phyloP scores from a whole-genome alignment of 176 grass and related monocot genomes.

The Avena eriantha region DNA sequence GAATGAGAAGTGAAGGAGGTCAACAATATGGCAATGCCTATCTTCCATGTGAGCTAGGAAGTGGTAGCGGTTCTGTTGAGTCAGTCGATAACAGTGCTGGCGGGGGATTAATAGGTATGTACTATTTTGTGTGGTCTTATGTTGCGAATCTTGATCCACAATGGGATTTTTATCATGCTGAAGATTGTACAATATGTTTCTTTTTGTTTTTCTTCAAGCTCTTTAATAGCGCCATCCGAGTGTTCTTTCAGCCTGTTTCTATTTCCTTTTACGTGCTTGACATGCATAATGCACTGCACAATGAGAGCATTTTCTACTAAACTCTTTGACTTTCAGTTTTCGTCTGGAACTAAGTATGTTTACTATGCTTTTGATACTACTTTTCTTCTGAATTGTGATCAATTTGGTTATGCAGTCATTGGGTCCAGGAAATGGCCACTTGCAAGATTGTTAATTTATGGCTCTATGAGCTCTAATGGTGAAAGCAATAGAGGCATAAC shows the following conservation, averaged over 20 bases:
- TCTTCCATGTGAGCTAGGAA: slow-evolving; percentile 98
- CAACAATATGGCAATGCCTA: slow-evolving; percentile 74
- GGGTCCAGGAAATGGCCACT: slow-evolving; percentile 99
- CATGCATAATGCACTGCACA: slow-evolving; percentile 23
- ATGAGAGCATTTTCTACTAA: background rate
- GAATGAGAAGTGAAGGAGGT: slow-evolving; percentile 73
- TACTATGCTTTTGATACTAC: slow-evolving; percentile 18
- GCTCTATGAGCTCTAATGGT: slow-evolving; percentile 74
- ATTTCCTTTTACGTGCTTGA: background rate
- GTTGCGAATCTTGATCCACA: background rate
- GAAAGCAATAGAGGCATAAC: slow-evolving; percentile 56
- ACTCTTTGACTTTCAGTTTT: slow-evolving; percentile 22
- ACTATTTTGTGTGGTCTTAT: slow-evolving; percentile 27
- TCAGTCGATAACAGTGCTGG: slow-evolving; percentile 68
- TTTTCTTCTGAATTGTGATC: slow-evolving; percentile 25
- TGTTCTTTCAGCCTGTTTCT: background rate
- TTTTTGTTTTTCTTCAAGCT: slow-evolving; percentile 21
- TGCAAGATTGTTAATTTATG: slow-evolving; percentile 71
- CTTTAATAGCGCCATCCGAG: slow-evolving; percentile 3
- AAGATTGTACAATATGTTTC: background rate
- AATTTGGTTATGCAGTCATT: slow-evolving; percentile 65
- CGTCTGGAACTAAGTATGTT: slow-evolving; percentile 35
- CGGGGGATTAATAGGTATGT: slow-evolving; percentile 92
- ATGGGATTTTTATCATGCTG: background rate
- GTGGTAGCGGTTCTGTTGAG: slow-evolving; percentile 78